Percentiles rank a stretch among this genome's conserved stretches.
Conservation (phyloP, 768 basidiomycete genomes). For the Tephrocybe sp. region DNA sequence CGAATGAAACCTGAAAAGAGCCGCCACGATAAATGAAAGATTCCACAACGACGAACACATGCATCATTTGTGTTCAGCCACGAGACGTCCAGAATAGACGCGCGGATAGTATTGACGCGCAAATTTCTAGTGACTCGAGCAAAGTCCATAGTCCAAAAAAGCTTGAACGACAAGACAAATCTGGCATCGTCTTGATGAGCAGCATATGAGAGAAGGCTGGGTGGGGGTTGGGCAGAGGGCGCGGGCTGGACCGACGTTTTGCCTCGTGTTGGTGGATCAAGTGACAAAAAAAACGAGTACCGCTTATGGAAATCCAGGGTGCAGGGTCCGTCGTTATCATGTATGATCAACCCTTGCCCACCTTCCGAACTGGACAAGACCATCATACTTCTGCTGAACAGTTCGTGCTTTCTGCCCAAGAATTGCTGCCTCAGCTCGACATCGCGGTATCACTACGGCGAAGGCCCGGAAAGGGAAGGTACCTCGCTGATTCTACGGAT, state of each 20-base stretch:
- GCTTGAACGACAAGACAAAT: conserved; percentile 2
- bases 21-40: not conserved
- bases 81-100: not conserved
- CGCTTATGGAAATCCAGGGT: conserved; percentile 12
- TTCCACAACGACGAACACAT: conserved; percentile 4
- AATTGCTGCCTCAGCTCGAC: conserved; percentile 13
- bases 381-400: conserved; percentile 6
- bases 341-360: conserved; percentile 22
- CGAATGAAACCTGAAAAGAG: conserved; percentile 11
- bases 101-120: not conserved
- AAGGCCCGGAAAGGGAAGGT: conserved; percentile 28
- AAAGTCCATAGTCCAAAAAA: not conserved
- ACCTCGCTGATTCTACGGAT: conserved; percentile 25
- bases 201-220: conserved; percentile 16
- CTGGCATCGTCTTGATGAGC: not conserved
- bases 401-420: conserved; percentile 16
- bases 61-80: not conserved
- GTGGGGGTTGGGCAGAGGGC: conserved; percentile 36
- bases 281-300: conserved; percentile 17
- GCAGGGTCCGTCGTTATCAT: conserved; percentile 19
- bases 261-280: conserved; percentile 29
- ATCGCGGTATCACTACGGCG: conserved; percentile 30
- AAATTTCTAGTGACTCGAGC: not conserved
- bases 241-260: conserved; percentile 26
- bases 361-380: conserved; percentile 9